phyloP scores from a whole-genome alignment of 2,329 filamentous ascomycete genomes.

The Colletotrichum sansevieriae region DNA sequence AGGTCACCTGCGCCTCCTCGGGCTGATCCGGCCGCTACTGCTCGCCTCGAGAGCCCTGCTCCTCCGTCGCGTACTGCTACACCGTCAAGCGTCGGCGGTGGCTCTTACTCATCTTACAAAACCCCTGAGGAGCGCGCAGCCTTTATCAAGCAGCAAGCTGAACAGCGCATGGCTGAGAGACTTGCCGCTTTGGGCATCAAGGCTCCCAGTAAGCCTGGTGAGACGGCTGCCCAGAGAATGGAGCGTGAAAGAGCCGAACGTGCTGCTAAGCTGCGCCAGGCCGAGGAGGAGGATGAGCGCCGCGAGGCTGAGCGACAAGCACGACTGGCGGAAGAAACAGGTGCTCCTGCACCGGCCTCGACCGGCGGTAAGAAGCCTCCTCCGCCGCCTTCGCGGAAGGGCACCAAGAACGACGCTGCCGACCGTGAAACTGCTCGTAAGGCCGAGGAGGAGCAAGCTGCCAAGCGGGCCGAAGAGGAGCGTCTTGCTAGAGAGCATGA shows the following conservation, averaged over 20 bases:
- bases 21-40: slow-evolving; percentile 58
- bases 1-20: slow-evolving; percentile 58
- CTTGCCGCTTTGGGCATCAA: slow-evolving; percentile 94
- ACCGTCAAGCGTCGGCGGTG: slow-evolving; percentile 64
- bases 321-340: slow-evolving; percentile 83
- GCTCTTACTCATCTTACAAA: slow-evolving; percentile 85
- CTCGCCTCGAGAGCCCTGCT: slow-evolving; percentile 62
- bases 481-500: slow-evolving; percentile 79
- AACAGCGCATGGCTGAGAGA: slow-evolving; percentile 96
- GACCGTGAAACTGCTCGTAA: slow-evolving; percentile 68
- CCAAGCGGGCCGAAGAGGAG: slow-evolving; percentile 75
- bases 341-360: slow-evolving; percentile 68
- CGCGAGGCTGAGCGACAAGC: slow-evolving; percentile 90
- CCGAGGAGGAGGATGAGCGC: slow-evolving; percentile 92
- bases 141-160: slow-evolving; percentile 96
- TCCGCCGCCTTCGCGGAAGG: slow-evolving; percentile 85
- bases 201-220: slow-evolving; percentile 81
- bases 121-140: slow-evolving; percentile 94
- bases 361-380: slow-evolving; percentile 73
- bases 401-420: slow-evolving; percentile 69
- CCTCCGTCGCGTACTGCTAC: slow-evolving; percentile 68
- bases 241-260: slow-evolving; percentile 91
- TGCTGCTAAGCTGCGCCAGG: slow-evolving; percentile 87
- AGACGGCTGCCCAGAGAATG: slow-evolving; percentile 84
- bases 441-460: slow-evolving; percentile 68